phyloP scores from a whole-genome alignment of 192 early-diverging fungal genomes.

The Thamnidium elegans region DNA sequence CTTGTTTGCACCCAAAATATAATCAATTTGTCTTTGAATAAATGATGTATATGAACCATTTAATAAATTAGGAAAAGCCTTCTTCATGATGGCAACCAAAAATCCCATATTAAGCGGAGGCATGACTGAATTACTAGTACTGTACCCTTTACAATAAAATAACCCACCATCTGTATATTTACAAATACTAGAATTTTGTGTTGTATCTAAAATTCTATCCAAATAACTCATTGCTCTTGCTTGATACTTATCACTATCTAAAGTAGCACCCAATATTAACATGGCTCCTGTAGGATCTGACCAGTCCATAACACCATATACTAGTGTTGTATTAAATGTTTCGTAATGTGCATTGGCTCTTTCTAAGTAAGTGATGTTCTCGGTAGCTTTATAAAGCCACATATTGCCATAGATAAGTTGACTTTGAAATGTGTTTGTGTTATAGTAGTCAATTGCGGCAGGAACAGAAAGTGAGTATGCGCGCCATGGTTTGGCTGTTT shows the following conservation, averaged over 20 bases:
- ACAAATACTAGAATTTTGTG: slow-evolving; percentile 21
- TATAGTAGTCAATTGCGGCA: slow-evolving; percentile 38
- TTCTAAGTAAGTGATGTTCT: slow-evolving; percentile 37
- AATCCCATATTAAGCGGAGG: slow-evolving; percentile 37
- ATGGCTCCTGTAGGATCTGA: slow-evolving; percentile 43
- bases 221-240: slow-evolving; percentile 32
- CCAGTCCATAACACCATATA: slow-evolving; percentile 46
- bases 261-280: slow-evolving; percentile 45
- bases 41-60: neutral
- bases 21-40: slow-evolving; percentile 46
- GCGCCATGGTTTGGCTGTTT: slow-evolving; percentile 42
- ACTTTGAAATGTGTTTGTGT: slow-evolving; percentile 39
- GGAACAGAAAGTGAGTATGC: slow-evolving; percentile 42
- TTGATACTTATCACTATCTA: slow-evolving; percentile 36
- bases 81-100: slow-evolving; percentile 15
- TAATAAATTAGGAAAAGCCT: slow-evolving; percentile 19
- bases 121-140: slow-evolving; percentile 31
- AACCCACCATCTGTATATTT: slow-evolving; percentile 47
- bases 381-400: slow-evolving; percentile 55
- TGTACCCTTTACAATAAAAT: slow-evolving; percentile 32
- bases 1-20: slow-evolving; percentile 52
- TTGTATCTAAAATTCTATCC: slow-evolving; percentile 30
- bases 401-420: slow-evolving; percentile 53
- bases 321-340: slow-evolving; percentile 23
- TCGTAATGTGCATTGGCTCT: slow-evolving; percentile 48